Percentiles rank a stretch among this genome's conserved stretches.
Evolutionary conservation across 192 early-diverging fungal species (phyloP).

Genomic region (Coemansia umbellata): DNA sequence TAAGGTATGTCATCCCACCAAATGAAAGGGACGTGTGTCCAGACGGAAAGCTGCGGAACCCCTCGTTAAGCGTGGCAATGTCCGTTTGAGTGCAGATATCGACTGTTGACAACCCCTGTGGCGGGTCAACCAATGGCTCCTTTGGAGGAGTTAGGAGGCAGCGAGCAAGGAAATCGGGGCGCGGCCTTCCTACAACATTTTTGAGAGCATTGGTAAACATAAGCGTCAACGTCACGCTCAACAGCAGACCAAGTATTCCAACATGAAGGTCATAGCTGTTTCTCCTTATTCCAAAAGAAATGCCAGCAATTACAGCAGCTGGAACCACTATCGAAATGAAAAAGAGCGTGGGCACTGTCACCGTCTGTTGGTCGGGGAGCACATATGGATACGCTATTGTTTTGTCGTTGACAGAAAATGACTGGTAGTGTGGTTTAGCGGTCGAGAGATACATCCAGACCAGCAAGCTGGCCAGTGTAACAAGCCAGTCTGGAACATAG

Average conservation of each 20-base stretch:
- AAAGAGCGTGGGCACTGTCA: conserved; percentile 41
- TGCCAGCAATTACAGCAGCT: conserved; percentile 7
- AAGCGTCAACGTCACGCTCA: conserved; percentile 49
- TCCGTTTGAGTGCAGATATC: conserved; percentile 59
- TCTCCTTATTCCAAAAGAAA: conserved; percentile 23
- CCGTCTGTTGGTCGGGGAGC: conserved; percentile 34
- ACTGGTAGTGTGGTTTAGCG: conserved; percentile 61
- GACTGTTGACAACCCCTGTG: conserved; percentile 57
- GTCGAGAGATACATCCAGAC: conserved; percentile 58
- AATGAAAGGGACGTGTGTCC: conserved; percentile 83
- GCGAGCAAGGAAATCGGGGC: conserved; percentile 63
- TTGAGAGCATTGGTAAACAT: conserved; percentile 55
- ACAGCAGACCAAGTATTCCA: conserved; percentile 46
- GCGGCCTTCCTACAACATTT: conserved; percentile 56
- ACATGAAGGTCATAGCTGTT: conserved; percentile 49
- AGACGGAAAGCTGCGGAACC: conserved; percentile 80
- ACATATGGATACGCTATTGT: conserved; percentile 59
- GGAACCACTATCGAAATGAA: conserved; percentile 28
- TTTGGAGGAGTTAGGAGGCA: conserved; percentile 24
- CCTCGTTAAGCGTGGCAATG: conserved; percentile 59
- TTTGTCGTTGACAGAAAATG: conserved; percentile 68
- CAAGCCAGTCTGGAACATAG: conserved; percentile 51
- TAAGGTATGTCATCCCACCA: conserved; percentile 65
- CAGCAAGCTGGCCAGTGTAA: conserved; percentile 54
- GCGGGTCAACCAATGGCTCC: conserved; percentile 42